Base-by-base conservation (phyloP, 345 rosid genomes). In the Syzygium aqueum region DNA sequence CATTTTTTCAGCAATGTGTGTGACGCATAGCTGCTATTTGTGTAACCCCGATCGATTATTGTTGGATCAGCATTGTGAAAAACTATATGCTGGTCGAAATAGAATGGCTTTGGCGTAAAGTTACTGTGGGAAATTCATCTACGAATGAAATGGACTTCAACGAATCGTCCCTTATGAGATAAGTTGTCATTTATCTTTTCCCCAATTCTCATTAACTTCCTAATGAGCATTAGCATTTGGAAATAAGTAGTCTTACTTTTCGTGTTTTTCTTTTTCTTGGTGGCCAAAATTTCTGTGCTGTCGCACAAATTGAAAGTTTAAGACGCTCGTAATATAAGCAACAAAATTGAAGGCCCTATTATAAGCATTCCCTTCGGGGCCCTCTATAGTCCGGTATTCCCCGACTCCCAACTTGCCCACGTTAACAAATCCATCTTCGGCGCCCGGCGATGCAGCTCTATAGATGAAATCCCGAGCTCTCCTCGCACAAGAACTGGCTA, bases 1-100 rank as follows among this genome's bases (percentile, higher is more conserved):
- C 99, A 95, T 94, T 95, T 97, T 73, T 96, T 95, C 93, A 91
- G 90, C 82, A 89, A 92, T 84, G 90, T 15, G 86, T 33, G 65
- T 54, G 95, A 91, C 82, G 85, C 90, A 10, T 91, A 92, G 53
- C 91, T 93, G 88, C 92, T 89, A 86, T 89, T 80, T 61, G 59
- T 87, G 37, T 86, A 61, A 51, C 43, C 53, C 54, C 83, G 88
- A 90, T 77, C 21, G 10, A 87, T 14, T 65, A 51, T 52, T 61
- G 61, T 83, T 53, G 53, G 53, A 51, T 77, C 51, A 13, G 53
- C 56, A 51, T 37, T 73, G 46, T 73, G 80, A 73, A 37, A 73
- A 73, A 17, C 49, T 33, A 19, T 16, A 1, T 16, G 12, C 78
- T 17, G 23, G 78, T 16, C 17, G 78, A 65, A 7, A 65, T 19